Percentiles rank a stretch among this genome's conserved stretches.
phyloP scores from a whole-genome alignment of 768 basidiomycete species.

The Auricularia heimuer region DNA sequence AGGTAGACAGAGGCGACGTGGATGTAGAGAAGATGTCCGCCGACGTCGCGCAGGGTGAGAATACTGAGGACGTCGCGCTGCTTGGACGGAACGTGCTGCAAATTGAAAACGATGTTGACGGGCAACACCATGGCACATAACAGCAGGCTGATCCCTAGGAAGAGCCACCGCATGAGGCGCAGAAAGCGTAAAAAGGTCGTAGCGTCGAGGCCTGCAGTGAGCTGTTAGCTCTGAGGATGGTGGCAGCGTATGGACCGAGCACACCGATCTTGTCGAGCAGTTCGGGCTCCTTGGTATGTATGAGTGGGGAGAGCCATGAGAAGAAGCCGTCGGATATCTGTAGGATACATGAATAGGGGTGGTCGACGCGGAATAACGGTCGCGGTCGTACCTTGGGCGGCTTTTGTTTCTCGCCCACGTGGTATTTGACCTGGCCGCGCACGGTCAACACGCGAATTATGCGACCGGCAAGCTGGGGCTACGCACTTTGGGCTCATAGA shows the following conservation, averaged over 20 bases:
- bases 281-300: constrained; percentile 79
- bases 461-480: constrained; percentile 1
- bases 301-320: constrained; percentile 83
- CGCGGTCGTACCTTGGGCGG: constrained; percentile 35
- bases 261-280: constrained; percentile 66
- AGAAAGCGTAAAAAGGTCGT: constrained; percentile 88
- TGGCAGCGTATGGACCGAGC: neutral
- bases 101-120: constrained; percentile 77
- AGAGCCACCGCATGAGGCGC: constrained; percentile 70
- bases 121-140: constrained; percentile 72
- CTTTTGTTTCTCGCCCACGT: constrained; percentile 53
- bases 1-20: constrained; percentile 79
- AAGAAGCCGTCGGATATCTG: constrained; percentile 73
- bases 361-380: neutral
- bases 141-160: constrained; percentile 51
- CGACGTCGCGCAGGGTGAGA: constrained; percentile 79
- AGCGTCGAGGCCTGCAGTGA: constrained; percentile 59
- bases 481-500: constrained; percentile 76
- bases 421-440: constrained; percentile 54
- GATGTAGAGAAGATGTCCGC: constrained; percentile 62
- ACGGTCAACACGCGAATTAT: neutral
- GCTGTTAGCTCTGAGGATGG: neutral
- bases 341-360: constrained; percentile 14
- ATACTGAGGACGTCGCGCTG: constrained; percentile 60
- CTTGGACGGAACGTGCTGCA: constrained; percentile 44